phyloP scores from a whole-genome alignment of 163 green algal species.

The Smithsoniella earleae region DNA sequence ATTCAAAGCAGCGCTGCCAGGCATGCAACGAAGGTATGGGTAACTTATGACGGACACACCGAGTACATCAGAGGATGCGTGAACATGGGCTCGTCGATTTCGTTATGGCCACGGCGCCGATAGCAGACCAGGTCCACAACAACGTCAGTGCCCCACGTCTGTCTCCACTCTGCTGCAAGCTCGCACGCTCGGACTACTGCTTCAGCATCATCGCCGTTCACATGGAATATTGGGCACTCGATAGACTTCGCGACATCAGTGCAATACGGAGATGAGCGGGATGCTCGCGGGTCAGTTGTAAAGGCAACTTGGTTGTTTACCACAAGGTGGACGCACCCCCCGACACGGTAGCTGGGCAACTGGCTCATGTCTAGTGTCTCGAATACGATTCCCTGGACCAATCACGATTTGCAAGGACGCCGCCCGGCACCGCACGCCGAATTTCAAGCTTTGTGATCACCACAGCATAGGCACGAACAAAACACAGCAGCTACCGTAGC shows the following conservation, averaged over 20 bases:
- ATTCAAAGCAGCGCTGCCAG: too few species aligned
- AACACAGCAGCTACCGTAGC: too few species aligned
- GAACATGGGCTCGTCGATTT: slow-evolving; percentile 99
- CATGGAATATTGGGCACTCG: slow-evolving; percentile 93
- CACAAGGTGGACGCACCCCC: slow-evolving; percentile 92
- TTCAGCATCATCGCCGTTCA: slow-evolving; percentile 97
- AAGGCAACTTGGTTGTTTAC: slow-evolving; percentile 99
- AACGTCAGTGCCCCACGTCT: slow-evolving; percentile 84
- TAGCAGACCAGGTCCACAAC: slow-evolving; percentile 90
- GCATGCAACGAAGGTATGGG: too few species aligned
- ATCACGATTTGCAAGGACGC: too few species aligned
- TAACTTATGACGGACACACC: slow-evolving; percentile 34
- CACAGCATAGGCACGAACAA: too few species aligned
- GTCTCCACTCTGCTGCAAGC: slow-evolving; percentile 70
- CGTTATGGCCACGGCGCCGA: slow-evolving; percentile 86
- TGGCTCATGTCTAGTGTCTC: slow-evolving; percentile 94
- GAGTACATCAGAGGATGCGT: slow-evolving; percentile 97
- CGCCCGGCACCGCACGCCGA: too few species aligned
- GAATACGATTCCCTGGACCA: slow-evolving; percentile 91
- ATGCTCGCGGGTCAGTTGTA: slow-evolving; percentile 92
- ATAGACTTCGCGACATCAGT: slow-evolving; percentile 96
- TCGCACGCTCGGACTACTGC: slow-evolving; percentile 67
- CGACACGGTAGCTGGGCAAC: slow-evolving; percentile 89
- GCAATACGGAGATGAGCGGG: slow-evolving; percentile 84
- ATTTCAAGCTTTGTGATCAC: too few species aligned